Evolutionary conservation across 2,329 filamentous ascomycete genomes (phyloP), one percentile per base, ranked within the genome.

Genomic region (Colletotrichum gigasporum): DNA sequence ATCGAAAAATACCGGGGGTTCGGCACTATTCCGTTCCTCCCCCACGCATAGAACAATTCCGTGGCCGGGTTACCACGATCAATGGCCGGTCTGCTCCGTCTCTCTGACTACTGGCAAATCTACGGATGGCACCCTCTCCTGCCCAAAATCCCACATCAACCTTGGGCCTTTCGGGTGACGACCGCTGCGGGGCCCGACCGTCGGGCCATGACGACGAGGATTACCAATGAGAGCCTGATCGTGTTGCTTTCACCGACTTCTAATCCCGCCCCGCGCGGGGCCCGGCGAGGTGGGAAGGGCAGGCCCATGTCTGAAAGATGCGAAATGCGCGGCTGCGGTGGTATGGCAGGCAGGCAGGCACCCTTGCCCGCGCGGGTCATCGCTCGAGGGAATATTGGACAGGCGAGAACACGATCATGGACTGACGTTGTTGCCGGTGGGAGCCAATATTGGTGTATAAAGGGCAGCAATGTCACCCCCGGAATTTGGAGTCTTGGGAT

Each of bases 181-280:
- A 48, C 50, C 56, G 48, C 34, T 20, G 61, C 30, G 56, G 61
- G 61, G 56, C 56, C n/a, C 56, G 56, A 61, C 42, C 32, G 61
- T 22, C 22, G 35, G 22, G 16, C 26, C 44, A 64, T 54, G 61
- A 64, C 41, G 56, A 50, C 22, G n/a, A 30, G 47, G 28, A 30
- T 32, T 50, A 26, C 61, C 48, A 61, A 54, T 44, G 48, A 10
- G 11, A n/a, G 4, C 34, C 10, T 16, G 32, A 30, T 50, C 26
- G n/a, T 42, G 42, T 5, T 48, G 42, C 35, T 50, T 54, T 50
- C 61, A 52, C 48, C 48, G 61, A 55, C 48, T 20, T 50, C 42
- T 47, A 28, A 6, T 16, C n/a, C n/a, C 5, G 14, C 50, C 28
- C 26, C 41, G 28, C 35, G 56, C 56, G 48, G 56, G 42, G 28